A percentile compares a stretch with the other conserved stretches of the same genome.
Conservation (phyloP, 805 yeast species). For the Brettanomyces sp. region DNA sequence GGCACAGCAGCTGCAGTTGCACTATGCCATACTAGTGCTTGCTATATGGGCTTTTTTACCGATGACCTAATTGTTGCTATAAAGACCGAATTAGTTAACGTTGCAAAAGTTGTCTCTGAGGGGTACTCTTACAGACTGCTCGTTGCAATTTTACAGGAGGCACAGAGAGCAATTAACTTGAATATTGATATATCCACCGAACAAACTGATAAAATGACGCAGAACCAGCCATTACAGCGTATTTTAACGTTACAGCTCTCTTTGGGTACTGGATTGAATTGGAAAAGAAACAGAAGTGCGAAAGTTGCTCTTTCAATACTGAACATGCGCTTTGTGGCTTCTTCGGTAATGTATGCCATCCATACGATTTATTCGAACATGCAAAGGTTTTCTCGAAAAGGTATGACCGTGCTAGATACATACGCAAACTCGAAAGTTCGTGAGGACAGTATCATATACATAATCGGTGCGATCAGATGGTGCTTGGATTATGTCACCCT, state of each 20-base stretch:
- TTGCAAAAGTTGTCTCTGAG: constrained; percentile 13
- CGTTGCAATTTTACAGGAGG: constrained; percentile 46
- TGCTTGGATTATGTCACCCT: constrained; percentile 67
- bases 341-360: constrained; percentile 56
- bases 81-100: constrained; percentile 34
- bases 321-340: constrained; percentile 62
- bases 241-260: constrained; percentile 60
- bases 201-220: constrained; percentile 64
- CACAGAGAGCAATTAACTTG: constrained; percentile 68
- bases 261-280: constrained; percentile 40
- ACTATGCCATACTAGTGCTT: constrained; percentile 56
- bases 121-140: constrained; percentile 25
- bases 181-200: constrained; percentile 63
- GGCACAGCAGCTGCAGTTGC: constrained; percentile 53
- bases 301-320: constrained; percentile 53
- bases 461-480: constrained; percentile 82
- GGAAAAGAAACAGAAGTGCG: constrained; percentile 31
- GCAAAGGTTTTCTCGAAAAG: constrained; percentile 47
- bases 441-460: constrained; percentile 52
- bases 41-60: constrained; percentile 54
- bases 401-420: constrained; percentile 38
- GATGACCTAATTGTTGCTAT: constrained; percentile 63
- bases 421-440: constrained; percentile 32
- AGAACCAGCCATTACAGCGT: constrained; percentile 71
- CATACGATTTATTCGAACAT: constrained; percentile 58